A percentile compares a stretch with the other conserved stretches of the same genome.
phyloP scores from a whole-genome alignment of 176 grass and related monocot genomes.

The Metroxylon sagu region DNA sequence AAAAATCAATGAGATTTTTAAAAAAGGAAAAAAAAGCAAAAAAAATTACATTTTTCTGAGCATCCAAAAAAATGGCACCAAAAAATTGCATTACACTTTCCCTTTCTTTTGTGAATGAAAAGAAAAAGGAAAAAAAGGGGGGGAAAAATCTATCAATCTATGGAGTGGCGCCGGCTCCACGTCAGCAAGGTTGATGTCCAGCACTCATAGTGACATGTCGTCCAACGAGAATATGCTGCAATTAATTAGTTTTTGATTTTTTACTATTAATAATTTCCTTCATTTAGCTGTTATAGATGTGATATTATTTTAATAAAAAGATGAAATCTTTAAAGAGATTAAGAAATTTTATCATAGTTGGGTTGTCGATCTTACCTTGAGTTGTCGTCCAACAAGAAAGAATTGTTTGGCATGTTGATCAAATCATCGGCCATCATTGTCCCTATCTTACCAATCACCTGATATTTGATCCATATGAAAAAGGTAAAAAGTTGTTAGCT shows the following conservation, averaged over 20 bases:
- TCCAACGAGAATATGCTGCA: constrained; percentile 44
- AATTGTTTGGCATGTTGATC: constrained; percentile 60
- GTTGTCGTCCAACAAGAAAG: constrained; percentile 84
- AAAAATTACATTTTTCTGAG: no score
- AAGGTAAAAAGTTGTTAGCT: no score
- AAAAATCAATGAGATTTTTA: no score
- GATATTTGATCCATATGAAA: constrained; percentile 1
- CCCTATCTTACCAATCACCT: constrained; percentile 79
- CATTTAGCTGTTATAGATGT: no score
- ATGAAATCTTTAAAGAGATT: no score
- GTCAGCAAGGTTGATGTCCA: constrained; percentile 28
- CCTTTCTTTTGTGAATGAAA: constrained; percentile 13
- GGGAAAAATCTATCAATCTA: constrained; percentile 21
- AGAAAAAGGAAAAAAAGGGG: constrained; percentile 24
- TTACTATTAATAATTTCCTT: background rate
- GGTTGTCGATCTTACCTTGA: constrained; percentile 48
- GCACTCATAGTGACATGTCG: constrained; percentile 31
- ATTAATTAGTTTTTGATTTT: constrained; percentile 2
- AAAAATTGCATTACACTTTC: background rate
- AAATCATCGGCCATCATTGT: constrained; percentile 62
- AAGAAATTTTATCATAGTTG: background rate
- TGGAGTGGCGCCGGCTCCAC: constrained; percentile 32
- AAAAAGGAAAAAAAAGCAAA: no score
- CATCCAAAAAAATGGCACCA: background rate
- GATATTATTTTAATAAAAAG: no score